Evolutionary conservation across 1,139 yeast species (phyloP), one percentile per base, ranked within the genome.

Genomic region (Sugiyamaella paludigena): DNA sequence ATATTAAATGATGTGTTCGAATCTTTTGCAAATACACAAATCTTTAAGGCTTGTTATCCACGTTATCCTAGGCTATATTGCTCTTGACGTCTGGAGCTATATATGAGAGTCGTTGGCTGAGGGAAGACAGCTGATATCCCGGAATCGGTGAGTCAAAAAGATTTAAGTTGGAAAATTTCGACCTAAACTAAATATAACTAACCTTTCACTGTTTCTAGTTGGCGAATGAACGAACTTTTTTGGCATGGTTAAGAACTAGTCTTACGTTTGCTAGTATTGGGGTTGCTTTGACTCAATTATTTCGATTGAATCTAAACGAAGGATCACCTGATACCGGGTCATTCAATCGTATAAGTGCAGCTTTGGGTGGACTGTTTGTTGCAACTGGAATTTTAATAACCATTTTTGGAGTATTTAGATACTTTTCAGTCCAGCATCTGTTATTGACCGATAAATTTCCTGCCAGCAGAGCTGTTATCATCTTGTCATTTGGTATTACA

Each of bases 171-270:
- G 7, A 12, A 12, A 7, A 12, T 16, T 12, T 7, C 7, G 12
- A 8, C 4, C 12, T 15, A 6, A 16, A n/a, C 12, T 7, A 7
- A 4, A 2, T n/a, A 12, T 28, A 24, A 38, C 52, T 27, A 16
- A 32, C 36, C 5, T 19, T 19, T n/a, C n/a, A n/a, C n/a, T n/a
- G n/a, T n/a, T n/a, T 27, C 29, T 47, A 73, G 70, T 67, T 86
- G 66, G 91, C 95, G 13, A 85, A 84, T 62, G 95, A 86, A 62
- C 71, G 95, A 51, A 86, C 94, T 0, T 81, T 80, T 51, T 69
- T 86, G 11, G 92, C 94, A 0, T 86, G 91, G 85, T 67, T 83
- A 35, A 73, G 94, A 52, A 85, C 94, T 0, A 73, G 81, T 10
- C 61, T 80, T 44, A 76, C 79, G 9, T 72, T 79, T 47, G 78